A percentile compares a stretch with the other conserved stretches of the same genome.
Conservation (phyloP, 352 stramenopile species). For the Phytophthora syringae region DNA sequence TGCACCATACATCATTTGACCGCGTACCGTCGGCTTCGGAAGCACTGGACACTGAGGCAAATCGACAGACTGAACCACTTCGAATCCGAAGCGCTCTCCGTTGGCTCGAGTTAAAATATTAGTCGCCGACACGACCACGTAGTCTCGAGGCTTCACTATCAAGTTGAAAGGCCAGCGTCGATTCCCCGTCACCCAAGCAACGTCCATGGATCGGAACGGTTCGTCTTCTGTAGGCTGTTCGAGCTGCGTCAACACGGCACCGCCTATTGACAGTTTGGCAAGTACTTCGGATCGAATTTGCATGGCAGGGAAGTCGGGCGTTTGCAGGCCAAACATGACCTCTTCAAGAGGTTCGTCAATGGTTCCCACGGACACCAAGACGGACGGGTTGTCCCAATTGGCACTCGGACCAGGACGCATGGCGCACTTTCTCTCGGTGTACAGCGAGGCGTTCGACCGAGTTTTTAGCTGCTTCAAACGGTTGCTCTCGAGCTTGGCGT, state of each 20-base stretch:
- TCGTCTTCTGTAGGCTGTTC: constrained; percentile 22
- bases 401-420: not conserved
- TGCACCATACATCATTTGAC: constrained; percentile 5
- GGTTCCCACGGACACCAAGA: constrained; percentile 13
- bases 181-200: constrained; percentile 27
- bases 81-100: constrained; percentile 41
- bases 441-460: constrained; percentile 21
- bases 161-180: constrained; percentile 12
- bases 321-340: constrained; percentile 23
- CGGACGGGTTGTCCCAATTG: constrained; percentile 16
- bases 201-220: constrained; percentile 36
- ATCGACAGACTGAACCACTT: constrained; percentile 52
- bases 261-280: not conserved
- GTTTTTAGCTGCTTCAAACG: constrained; percentile 25
- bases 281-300: constrained; percentile 22
- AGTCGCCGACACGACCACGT: constrained; percentile 32
- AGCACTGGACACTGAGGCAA: constrained; percentile 11
- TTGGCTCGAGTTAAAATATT: constrained; percentile 22
- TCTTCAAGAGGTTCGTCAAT: constrained; percentile 15
- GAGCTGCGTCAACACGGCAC: constrained; percentile 32
- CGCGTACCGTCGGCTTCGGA: constrained; percentile 21
- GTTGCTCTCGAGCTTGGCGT: constrained; percentile 6
- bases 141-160: constrained; percentile 31
- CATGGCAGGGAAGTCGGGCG: constrained; percentile 8
- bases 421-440: constrained; percentile 8